Conservation (phyloP, 352 stramenopile genomes). For the Pythium rhizo-oryzae region DNA sequence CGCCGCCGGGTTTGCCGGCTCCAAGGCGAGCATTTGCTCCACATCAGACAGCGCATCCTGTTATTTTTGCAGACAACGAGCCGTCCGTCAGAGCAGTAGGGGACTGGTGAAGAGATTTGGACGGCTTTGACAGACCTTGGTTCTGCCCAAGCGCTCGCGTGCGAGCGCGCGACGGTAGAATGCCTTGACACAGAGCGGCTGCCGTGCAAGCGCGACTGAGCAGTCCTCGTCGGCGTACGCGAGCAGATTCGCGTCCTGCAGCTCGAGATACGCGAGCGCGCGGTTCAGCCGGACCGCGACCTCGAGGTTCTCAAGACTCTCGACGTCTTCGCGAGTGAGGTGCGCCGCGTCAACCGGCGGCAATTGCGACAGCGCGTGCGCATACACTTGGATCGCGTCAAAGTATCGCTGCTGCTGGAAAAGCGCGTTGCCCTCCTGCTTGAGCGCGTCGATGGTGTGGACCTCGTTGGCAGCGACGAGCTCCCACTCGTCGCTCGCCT, state of each 20-base stretch:
- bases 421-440: conserved; percentile 58
- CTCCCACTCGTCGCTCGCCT: conserved; percentile 31
- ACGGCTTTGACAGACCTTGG: conserved; percentile 35
- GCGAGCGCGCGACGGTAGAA: conserved; percentile 87
- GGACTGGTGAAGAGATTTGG: not conserved
- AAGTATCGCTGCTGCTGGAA: conserved; percentile 51
- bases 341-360: not conserved
- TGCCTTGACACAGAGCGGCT: conserved; percentile 88
- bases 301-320: conserved; percentile 36
- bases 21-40: conserved; percentile 25
- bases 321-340: conserved; percentile 15
- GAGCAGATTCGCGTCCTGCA: conserved; percentile 28
- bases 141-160: conserved; percentile 66
- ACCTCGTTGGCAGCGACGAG: conserved; percentile 33
- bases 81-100: not conserved
- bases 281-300: conserved; percentile 67
- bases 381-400: conserved; percentile 58
- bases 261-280: conserved; percentile 57
- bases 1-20: conserved; percentile 28
- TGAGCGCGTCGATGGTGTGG: conserved; percentile 40
- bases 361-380: conserved; percentile 24
- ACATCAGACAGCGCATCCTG: conserved; percentile 30
- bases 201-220: conserved; percentile 54
- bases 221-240: conserved; percentile 72
- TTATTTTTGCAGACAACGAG: not conserved